Evolutionary conservation across 306 rosid genomes (phyloP).

Genomic region (Sindora glabra): DNA sequence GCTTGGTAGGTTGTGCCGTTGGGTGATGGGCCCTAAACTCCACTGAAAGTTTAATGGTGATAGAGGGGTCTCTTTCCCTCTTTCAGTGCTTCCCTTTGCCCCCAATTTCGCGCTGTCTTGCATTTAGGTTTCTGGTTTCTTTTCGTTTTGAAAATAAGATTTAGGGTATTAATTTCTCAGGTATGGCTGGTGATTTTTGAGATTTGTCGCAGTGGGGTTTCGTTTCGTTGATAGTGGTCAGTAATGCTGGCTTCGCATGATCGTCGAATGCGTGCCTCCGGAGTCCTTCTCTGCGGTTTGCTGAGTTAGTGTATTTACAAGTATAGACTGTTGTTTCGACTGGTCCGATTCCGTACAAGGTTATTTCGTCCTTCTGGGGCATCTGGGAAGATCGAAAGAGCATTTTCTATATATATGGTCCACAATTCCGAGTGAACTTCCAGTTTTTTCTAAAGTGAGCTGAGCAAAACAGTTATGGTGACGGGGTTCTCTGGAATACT

Average conservation of each 20-base stretch:
- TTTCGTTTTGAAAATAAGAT: constrained; percentile 23
- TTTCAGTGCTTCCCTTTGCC: constrained; percentile 46
- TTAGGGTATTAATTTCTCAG: constrained; percentile 21
- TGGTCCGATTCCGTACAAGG: neutral
- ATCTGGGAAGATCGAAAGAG: constrained; percentile 5
- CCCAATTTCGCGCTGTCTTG: constrained; percentile 41
- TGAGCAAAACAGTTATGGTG: constrained; percentile 6
- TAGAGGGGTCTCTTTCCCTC: constrained; percentile 43
- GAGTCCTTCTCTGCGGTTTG: neutral
- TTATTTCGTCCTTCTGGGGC: neutral
- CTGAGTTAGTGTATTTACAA: constrained; percentile 5
- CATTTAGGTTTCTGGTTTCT: constrained; percentile 34
- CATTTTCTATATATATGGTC: neutral
- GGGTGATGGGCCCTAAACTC: constrained; percentile 74
- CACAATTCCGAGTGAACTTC: constrained; percentile 1
- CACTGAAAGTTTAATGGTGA: constrained; percentile 57
- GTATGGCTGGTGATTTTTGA: constrained; percentile 13
- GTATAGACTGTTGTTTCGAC: constrained; percentile 6
- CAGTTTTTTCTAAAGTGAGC: neutral
- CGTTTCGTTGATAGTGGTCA: constrained; percentile 19
- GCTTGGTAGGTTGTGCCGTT: constrained; percentile 76
- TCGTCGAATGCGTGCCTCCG: constrained; percentile 11
- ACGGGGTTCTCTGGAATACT: constrained; percentile 18
- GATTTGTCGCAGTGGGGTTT: constrained; percentile 21
- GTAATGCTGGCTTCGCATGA: constrained; percentile 9